phyloP scores from a whole-genome alignment of 2,329 filamentous ascomycete species.

The Claviceps sorghi region DNA sequence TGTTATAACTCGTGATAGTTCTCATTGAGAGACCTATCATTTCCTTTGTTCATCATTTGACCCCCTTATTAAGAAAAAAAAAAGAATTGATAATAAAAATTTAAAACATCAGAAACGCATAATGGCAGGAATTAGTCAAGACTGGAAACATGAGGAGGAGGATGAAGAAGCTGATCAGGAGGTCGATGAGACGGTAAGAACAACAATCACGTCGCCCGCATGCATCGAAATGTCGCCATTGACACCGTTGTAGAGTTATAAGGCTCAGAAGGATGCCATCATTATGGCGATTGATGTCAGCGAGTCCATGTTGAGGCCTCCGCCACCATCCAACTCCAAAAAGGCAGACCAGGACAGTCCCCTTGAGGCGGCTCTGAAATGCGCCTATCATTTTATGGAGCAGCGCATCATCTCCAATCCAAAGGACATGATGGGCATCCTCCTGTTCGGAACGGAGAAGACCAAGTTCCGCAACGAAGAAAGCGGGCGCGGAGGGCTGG shows the following conservation, averaged over 20 bases:
- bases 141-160: slow-evolving; percentile 35
- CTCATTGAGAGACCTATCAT: not conserved
- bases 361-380: slow-evolving; percentile 74
- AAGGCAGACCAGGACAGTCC: slow-evolving; percentile 68
- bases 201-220: not conserved
- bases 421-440: slow-evolving; percentile 90
- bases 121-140: slow-evolving; percentile 22
- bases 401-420: slow-evolving; percentile 96
- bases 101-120: too few species aligned
- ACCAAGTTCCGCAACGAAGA: slow-evolving; percentile 62
- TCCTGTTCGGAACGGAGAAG: slow-evolving; percentile 80
- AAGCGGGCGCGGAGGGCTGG: slow-evolving; percentile 41
- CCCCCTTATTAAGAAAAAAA: not conserved
- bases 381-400: slow-evolving; percentile 89
- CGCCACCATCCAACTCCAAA: slow-evolving; percentile 50
- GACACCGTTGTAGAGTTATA: slow-evolving; percentile 52
- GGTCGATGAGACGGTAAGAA: slow-evolving; percentile 45
- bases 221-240: not conserved
- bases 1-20: not conserved
- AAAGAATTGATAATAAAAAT: too few species aligned
- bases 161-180: slow-evolving; percentile 50
- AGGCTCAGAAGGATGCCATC: slow-evolving; percentile 91
- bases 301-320: slow-evolving; percentile 64
- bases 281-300: slow-evolving; percentile 90
- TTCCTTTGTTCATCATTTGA: not conserved